Conservation (phyloP, 192 early-diverging fungal genomes). For the Gonapodya prolifera region DNA sequence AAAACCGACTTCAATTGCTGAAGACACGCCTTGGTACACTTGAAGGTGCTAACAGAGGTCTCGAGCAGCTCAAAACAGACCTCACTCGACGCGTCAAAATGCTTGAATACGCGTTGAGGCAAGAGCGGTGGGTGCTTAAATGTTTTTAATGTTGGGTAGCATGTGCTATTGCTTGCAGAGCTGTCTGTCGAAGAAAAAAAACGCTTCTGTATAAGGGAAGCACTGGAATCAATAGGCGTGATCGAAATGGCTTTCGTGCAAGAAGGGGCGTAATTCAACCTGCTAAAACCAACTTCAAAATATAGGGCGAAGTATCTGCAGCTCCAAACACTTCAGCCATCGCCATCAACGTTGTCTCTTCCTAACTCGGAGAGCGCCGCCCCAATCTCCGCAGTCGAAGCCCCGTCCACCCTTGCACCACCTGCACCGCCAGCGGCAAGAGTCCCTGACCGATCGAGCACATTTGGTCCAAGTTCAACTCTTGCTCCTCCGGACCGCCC, state of each 20-base stretch:
- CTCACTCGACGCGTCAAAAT: slow-evolving; percentile 68
- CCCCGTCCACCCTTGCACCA: not conserved
- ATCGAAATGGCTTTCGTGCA: not conserved
- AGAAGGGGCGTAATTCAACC: not conserved
- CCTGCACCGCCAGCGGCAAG: not conserved
- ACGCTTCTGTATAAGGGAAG: slow-evolving; percentile 2
- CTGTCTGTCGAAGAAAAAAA: slow-evolving; percentile 22
- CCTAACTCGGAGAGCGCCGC: not conserved
- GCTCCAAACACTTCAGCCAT: not conserved
- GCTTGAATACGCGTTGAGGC: slow-evolving; percentile 66
- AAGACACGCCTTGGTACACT: slow-evolving; percentile 64
- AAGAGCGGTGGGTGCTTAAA: slow-evolving; percentile 52
- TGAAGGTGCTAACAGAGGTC: slow-evolving; percentile 61
- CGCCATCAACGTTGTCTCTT: not conserved
- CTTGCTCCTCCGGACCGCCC: not conserved
- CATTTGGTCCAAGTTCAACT: not conserved
- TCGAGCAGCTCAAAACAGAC: slow-evolving; percentile 61
- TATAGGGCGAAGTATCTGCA: not conserved
- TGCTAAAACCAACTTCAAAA: not conserved
- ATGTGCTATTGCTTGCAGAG: slow-evolving; percentile 15
- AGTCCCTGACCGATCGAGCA: not conserved
- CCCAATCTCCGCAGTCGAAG: not conserved
- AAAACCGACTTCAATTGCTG: too few species aligned
- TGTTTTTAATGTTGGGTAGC: not conserved
- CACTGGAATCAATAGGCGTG: slow-evolving; percentile 11